A percentile compares a stretch with the other conserved stretches of the same genome.
Conservation (phyloP, 306 rosid species). For the Casuarina glauca region DNA sequence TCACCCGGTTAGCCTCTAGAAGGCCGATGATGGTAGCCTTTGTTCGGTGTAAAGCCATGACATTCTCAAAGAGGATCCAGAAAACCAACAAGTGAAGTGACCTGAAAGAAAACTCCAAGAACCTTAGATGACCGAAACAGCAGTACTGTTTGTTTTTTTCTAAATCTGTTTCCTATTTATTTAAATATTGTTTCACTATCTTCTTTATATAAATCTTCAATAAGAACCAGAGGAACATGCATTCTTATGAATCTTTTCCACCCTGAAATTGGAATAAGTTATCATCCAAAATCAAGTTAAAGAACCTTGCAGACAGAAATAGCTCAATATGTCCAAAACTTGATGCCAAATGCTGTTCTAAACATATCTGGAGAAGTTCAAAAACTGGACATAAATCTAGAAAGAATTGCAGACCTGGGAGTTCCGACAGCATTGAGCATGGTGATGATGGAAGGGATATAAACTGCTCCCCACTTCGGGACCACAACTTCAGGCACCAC, state of each 20-base stretch:
- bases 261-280: not conserved
- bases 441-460: conserved; percentile 77
- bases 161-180: too few species aligned
- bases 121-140: not conserved
- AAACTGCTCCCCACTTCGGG: conserved; percentile 81
- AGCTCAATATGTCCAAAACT: not conserved
- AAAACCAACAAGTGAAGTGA: conserved; percentile 67
- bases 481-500: conserved; percentile 78
- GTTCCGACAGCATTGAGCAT: conserved; percentile 81
- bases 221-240: not conserved
- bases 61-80: conserved; percentile 90
- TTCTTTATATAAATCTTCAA: not conserved
- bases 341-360: not conserved
- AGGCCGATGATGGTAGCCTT: conserved; percentile 86
- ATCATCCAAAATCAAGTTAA: not conserved
- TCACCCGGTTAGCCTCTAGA: conserved; percentile 62
- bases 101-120: conserved; percentile 41
- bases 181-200: not conserved
- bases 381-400: not conserved
- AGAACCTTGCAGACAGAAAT: not conserved
- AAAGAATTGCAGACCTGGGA: conserved; percentile 52
- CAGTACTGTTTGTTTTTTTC: too few species aligned
- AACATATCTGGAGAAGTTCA: not conserved
- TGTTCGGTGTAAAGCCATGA: conserved; percentile 83
- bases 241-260: not conserved